Evolutionary conservation across 2,329 filamentous ascomycete species (phyloP).

Genomic region (Sclerotinia subarctica): DNA sequence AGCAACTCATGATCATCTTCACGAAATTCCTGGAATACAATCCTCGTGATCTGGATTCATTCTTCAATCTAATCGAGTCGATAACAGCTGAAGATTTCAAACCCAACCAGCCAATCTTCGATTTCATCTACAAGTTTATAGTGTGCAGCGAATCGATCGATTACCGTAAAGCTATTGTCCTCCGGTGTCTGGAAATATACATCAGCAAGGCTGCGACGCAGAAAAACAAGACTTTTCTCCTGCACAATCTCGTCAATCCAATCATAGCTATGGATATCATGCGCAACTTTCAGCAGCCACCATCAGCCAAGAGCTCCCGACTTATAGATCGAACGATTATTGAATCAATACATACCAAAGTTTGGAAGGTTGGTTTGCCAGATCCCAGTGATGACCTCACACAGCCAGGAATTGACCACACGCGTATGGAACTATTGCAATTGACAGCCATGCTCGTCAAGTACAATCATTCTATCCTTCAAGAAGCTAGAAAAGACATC

Average conservation of each 20-base stretch:
- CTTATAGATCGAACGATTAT: constrained; percentile 85
- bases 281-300: constrained; percentile 65
- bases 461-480: constrained; percentile 82
- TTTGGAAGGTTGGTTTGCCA: constrained; percentile 87
- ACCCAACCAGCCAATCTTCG: constrained; percentile 68
- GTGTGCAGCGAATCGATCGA: constrained; percentile 82
- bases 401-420: constrained; percentile 88
- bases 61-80: constrained; percentile 80
- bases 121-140: constrained; percentile 81
- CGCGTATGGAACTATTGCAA: constrained; percentile 91
- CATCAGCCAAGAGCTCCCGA: constrained; percentile 57
- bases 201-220: constrained; percentile 74
- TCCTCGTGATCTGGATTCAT: constrained; percentile 72
- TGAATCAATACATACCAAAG: constrained; percentile 83
- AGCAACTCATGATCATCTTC: constrained; percentile 82
- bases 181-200: constrained; percentile 86
- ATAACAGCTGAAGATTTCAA: constrained; percentile 83
- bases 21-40: constrained; percentile 74
- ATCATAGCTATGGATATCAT: constrained; percentile 92
- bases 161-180: constrained; percentile 77
- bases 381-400: constrained; percentile 79
- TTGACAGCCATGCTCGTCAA: constrained; percentile 94
- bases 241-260: constrained; percentile 91
- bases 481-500: constrained; percentile 92
- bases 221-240: constrained; percentile 87